A percentile compares a stretch with the other conserved stretches of the same genome.
Conservation (phyloP, 129 eudicot genomes). For the Kitagawia praeruptora region DNA sequence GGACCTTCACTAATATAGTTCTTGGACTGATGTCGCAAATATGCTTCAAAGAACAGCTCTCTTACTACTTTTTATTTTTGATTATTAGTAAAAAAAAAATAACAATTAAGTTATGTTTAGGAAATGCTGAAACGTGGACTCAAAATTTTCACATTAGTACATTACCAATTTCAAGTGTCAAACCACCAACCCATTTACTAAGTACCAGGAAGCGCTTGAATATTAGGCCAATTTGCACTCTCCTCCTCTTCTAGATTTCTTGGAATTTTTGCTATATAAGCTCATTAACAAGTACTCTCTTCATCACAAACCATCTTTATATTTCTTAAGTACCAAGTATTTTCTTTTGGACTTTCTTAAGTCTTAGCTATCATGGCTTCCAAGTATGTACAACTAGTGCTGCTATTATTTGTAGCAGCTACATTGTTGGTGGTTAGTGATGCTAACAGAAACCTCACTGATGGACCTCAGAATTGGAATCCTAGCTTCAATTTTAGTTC, state of each 20-base stretch:
- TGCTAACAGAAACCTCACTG: constrained; percentile 15
- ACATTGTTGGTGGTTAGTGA: constrained; percentile 1
- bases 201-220: background rate
- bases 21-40: no score
- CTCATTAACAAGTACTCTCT: background rate
- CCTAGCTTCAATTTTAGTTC: background rate
- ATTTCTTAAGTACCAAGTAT: background rate
- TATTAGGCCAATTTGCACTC: background rate
- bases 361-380: background rate
- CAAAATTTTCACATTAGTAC: background rate
- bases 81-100: no score
- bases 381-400: background rate
- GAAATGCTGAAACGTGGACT: background rate
- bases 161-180: background rate
- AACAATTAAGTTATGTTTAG: no score
- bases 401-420: background rate
- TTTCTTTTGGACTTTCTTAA: no score
- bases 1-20: no score
- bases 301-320: background rate
- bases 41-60: no score
- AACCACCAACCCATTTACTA: background rate
- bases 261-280: background rate
- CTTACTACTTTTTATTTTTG: no score
- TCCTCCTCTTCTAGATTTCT: background rate
- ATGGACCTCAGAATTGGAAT: background rate